Conservation (phyloP, 2,329 filamentous ascomycete species). For the Phialophora verrucosa region DNA sequence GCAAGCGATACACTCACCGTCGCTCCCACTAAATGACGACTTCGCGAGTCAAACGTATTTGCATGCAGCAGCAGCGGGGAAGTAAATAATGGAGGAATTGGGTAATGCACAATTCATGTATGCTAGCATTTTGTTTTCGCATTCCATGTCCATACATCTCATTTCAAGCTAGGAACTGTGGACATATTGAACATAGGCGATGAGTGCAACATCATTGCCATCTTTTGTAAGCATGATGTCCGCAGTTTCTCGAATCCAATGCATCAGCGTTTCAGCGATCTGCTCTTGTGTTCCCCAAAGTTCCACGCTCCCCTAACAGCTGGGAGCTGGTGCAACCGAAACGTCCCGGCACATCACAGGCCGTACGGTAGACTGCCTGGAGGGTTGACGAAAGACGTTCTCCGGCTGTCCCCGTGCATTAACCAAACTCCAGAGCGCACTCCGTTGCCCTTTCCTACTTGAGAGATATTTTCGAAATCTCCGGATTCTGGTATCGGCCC, state of each 20-base stretch:
- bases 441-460: background rate
- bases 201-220: slow-evolving; percentile 17
- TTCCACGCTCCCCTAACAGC: background rate
- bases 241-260: slow-evolving; percentile 1
- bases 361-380: background rate
- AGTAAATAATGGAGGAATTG: slow-evolving; percentile 27
- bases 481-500: background rate
- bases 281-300: background rate
- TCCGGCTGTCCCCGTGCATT: background rate
- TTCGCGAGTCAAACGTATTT: slow-evolving; percentile 4
- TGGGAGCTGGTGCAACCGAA: background rate
- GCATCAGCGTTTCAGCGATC: background rate
- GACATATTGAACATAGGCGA: slow-evolving; percentile 13
- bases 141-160: slow-evolving; percentile 9
- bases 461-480: background rate
- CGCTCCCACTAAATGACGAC: slow-evolving; percentile 23
- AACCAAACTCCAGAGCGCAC: background rate
- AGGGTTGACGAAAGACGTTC: background rate
- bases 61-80: slow-evolving; percentile 25
- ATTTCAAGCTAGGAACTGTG: slow-evolving; percentile 8
- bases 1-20: slow-evolving; percentile 26
- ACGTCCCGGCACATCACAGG: background rate
- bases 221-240: slow-evolving; percentile 15
- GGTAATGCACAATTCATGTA: slow-evolving; percentile 26
- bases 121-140: slow-evolving; percentile 23